phyloP scores from a whole-genome alignment of 305 asterid genomes.

The Fraxinus platypoda region DNA sequence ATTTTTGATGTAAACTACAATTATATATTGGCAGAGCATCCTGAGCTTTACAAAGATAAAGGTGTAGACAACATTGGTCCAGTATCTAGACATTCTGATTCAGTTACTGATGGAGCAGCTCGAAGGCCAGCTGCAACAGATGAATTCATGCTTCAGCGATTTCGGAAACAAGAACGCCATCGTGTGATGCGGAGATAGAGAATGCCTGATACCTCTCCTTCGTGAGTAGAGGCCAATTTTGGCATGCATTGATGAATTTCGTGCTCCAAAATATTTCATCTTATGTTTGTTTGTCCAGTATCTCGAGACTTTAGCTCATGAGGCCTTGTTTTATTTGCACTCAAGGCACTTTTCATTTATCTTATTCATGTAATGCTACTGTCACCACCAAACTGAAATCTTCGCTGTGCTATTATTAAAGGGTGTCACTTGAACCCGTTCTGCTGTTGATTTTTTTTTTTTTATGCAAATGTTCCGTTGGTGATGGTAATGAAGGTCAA shows the following conservation, averaged over 20 bases:
- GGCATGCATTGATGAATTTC: neutral
- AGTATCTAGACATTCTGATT: slow-evolving; percentile 51
- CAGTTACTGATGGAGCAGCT: slow-evolving; percentile 52
- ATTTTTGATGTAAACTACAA: neutral
- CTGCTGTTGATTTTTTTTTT: neutral
- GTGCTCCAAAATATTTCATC: neutral
- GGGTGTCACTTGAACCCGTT: neutral
- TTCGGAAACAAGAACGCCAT: slow-evolving; percentile 92
- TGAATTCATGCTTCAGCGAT: slow-evolving; percentile 88
- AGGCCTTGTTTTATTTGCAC: neutral
- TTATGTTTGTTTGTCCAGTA: neutral
- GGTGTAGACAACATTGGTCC: slow-evolving; percentile 39
- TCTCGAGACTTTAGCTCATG: neutral
- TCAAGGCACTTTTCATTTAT: neutral
- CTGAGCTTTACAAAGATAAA: slow-evolving; percentile 60
- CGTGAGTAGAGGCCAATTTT: neutral
- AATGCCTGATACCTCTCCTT: slow-evolving; percentile 7
- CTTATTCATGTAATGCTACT: neutral
- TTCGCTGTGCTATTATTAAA: neutral
- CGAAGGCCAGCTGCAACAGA: slow-evolving; percentile 97
- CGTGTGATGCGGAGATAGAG: slow-evolving; percentile 73
- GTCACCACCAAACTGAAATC: neutral
- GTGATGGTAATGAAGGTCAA: neutral
- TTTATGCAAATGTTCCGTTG: neutral
- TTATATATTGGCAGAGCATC: slow-evolving; percentile 56